Evolutionary conservation across 2,329 filamentous ascomycete genomes (phyloP).

Genomic region (Emydomyces testavorans): DNA sequence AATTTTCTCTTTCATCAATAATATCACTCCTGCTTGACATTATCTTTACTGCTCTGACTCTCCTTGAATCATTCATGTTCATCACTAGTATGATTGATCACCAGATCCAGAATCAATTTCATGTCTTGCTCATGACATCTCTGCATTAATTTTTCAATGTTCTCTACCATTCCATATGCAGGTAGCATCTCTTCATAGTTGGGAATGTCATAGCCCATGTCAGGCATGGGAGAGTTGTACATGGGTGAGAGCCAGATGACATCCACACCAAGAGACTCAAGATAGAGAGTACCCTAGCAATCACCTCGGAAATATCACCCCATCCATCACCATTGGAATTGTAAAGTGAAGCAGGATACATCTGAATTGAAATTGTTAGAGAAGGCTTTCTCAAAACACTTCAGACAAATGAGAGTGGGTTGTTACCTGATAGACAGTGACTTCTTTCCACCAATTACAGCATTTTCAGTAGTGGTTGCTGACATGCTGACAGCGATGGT

Average conservation of each 20-base stretch:
- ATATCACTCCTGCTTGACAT: constrained; percentile 55
- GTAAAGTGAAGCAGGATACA: constrained; percentile 30
- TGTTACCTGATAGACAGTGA: constrained; percentile 25
- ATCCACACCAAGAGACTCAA: constrained; percentile 50
- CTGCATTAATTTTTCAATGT: constrained; percentile 48
- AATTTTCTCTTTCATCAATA: constrained; percentile 41
- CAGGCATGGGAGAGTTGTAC: constrained; percentile 52
- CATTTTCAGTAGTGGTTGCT: neutral
- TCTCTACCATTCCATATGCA: constrained; percentile 50
- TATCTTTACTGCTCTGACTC: constrained; percentile 46
- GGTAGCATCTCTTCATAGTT: constrained; percentile 52
- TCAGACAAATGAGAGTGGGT: neutral
- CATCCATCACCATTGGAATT: constrained; percentile 48
- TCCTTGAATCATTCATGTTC: constrained; percentile 59
- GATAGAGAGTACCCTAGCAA: constrained; percentile 51
- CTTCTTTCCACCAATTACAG: constrained; percentile 30
- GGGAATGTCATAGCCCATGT: constrained; percentile 61
- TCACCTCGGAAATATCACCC: constrained; percentile 53
- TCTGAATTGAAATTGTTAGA: constrained; percentile 9
- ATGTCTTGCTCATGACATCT: constrained; percentile 49
- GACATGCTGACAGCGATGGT: neutral
- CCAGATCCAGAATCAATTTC: constrained; percentile 58
- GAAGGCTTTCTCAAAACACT: no score
- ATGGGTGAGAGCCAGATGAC: constrained; percentile 58
- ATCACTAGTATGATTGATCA: constrained; percentile 61